phyloP scores from a whole-genome alignment of 202 grass and related monocot species.

The Panicum virgatum region DNA sequence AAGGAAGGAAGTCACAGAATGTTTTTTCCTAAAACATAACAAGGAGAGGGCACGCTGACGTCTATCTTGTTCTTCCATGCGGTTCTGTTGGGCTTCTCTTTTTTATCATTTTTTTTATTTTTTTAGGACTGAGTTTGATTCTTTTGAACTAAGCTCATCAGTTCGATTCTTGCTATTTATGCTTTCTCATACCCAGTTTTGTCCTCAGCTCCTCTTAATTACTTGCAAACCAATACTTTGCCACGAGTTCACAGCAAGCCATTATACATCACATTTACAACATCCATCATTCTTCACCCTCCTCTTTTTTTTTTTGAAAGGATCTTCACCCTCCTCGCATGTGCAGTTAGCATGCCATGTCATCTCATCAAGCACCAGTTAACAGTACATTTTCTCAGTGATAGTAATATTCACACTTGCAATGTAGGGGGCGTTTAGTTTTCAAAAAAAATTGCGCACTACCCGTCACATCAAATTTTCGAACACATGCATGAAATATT shows the following conservation, averaged over 20 bases:
- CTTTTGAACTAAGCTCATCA: not conserved
- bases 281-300: not conserved
- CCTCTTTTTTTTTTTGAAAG: no score
- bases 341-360: not conserved
- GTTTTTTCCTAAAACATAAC: not conserved
- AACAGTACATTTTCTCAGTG: not conserved
- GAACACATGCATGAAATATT: no score
- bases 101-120: not conserved
- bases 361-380: not conserved
- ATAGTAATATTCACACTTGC: not conserved
- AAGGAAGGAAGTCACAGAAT: no score
- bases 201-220: not conserved
- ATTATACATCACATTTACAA: not conserved
- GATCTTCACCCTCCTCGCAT: not conserved
- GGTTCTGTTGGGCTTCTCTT: not conserved
- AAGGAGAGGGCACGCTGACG: not conserved
- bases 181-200: not conserved
- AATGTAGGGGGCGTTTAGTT: no score
- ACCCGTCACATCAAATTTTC: no score
- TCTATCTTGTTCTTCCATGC: not conserved
- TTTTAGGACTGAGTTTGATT: not conserved
- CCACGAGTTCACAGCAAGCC: not conserved
- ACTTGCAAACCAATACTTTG: not conserved
- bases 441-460: no score
- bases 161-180: not conserved